Conservation (phyloP, 345 rosid genomes). For the Cardiospermum halicacabum region DNA sequence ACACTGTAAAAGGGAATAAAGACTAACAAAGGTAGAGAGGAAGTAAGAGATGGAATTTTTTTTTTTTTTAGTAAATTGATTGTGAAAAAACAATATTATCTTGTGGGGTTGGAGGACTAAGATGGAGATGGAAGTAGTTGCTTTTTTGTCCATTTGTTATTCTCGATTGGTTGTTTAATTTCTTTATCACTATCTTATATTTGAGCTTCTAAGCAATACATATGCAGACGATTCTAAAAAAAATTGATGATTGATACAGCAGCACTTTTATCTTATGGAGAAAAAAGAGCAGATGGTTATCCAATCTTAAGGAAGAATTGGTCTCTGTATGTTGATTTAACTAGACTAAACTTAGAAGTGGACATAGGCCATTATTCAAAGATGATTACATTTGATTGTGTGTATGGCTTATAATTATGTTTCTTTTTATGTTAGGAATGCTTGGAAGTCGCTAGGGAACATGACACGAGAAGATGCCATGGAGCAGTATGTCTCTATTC, state of each 20-base stretch:
- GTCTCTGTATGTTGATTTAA: background rate
- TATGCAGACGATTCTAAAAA: background rate
- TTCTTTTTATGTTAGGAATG: conserved; percentile 30
- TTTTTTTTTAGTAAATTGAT: background rate
- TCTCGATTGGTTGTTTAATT: background rate
- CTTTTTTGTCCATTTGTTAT: background rate
- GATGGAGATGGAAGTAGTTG: background rate
- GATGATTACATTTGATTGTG: background rate
- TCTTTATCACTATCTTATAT: background rate
- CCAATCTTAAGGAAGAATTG: background rate
- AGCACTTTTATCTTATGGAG: background rate
- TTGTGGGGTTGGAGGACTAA: background rate
- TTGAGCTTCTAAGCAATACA: background rate
- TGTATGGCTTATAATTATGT: background rate
- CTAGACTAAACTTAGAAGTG: background rate
- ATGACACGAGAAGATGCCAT: conserved; percentile 46
- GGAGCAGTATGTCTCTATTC: conserved; percentile 41
- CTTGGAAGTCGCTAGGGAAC: conserved; percentile 46
- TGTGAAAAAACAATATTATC: background rate
- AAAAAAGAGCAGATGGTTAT: background rate
- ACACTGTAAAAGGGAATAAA: conserved; percentile 14
- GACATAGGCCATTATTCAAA: background rate
- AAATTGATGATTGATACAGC: background rate
- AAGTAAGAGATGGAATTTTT: background rate
- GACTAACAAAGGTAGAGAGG: conserved; percentile 1